phyloP scores from a whole-genome alignment of 257 asterid species.

The Thymus mandschuricus region DNA sequence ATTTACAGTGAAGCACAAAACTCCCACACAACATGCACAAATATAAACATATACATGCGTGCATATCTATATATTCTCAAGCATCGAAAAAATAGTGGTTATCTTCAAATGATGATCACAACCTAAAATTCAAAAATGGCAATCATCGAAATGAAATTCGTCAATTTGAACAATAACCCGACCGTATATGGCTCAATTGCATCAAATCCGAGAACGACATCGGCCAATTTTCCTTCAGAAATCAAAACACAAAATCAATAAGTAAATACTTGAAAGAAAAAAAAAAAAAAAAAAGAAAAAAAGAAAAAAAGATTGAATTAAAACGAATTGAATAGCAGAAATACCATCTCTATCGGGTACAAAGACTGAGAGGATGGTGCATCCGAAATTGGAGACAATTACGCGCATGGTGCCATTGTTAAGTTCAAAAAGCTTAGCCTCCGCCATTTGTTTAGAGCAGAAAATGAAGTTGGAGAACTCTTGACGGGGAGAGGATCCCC shows the following conservation, averaged over 20 bases:
- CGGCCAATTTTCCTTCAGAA: slow-evolving; percentile 77
- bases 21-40: neutral
- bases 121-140: slow-evolving; percentile 8
- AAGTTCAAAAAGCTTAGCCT: slow-evolving; percentile 82
- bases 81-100: slow-evolving; percentile 5
- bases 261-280: neutral
- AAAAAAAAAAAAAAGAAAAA: slow-evolving; percentile 33
- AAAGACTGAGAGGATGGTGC: slow-evolving; percentile 84
- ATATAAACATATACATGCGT: too few species aligned
- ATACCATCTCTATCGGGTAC: slow-evolving; percentile 87
- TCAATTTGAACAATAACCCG: slow-evolving; percentile 8
- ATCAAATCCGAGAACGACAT: slow-evolving; percentile 98
- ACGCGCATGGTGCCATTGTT: slow-evolving; percentile 80
- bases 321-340: slow-evolving; percentile 11
- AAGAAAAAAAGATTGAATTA: neutral
- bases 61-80: slow-evolving; percentile 2
- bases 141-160: neutral
- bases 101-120: slow-evolving; percentile 10
- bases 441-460: slow-evolving; percentile 53
- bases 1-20: neutral
- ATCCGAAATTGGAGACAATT: slow-evolving; percentile 76
- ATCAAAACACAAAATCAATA: slow-evolving; percentile 14
- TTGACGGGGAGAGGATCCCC: too few species aligned
- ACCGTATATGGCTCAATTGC: slow-evolving; percentile 89
- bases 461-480: neutral